Conservation (phyloP, 345 rosid species). For the Brassica carinata region DNA sequence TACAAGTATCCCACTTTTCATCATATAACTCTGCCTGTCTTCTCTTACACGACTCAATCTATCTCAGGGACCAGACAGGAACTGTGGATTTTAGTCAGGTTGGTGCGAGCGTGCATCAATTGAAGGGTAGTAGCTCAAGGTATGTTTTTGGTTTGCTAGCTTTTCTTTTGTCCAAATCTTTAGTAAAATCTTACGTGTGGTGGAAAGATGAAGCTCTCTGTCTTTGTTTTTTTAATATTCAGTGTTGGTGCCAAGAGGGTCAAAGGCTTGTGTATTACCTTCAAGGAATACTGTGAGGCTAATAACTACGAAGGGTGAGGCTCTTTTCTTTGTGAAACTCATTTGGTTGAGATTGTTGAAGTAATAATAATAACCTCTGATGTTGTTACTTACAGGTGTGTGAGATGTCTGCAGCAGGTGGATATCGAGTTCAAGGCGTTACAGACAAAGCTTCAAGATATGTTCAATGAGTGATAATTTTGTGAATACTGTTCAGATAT, state of each 20-base stretch:
- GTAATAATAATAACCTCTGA: conserved; percentile 7
- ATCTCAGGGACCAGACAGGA: conserved; percentile 55
- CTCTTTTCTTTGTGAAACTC: not conserved
- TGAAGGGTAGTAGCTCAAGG: conserved; percentile 98
- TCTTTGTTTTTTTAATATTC: conserved; percentile 31
- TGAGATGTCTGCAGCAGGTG: conserved; percentile 75
- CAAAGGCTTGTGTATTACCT: conserved; percentile 59
- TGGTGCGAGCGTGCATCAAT: conserved; percentile 77
- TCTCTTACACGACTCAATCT: not conserved
- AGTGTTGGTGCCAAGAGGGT: conserved; percentile 80
- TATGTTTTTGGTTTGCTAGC: conserved; percentile 25
- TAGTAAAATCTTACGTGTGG: not conserved
- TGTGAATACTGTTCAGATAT: not conserved
- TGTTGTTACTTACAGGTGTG: conserved; percentile 52
- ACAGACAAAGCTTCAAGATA: conserved; percentile 64
- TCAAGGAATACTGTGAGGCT: conserved; percentile 64
- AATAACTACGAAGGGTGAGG: conserved; percentile 81
- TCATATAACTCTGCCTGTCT: not conserved
- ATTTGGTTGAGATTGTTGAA: conserved; percentile 8
- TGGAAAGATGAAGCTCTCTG: not conserved
- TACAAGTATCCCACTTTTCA: not conserved
- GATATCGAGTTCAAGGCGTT: conserved; percentile 53
- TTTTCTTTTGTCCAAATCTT: not conserved
- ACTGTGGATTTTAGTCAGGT: conserved; percentile 65
- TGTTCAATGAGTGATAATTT: conserved; percentile 51